Base-by-base conservation (phyloP, 441 rosid species). In the Metrosideros polymorpha region DNA sequence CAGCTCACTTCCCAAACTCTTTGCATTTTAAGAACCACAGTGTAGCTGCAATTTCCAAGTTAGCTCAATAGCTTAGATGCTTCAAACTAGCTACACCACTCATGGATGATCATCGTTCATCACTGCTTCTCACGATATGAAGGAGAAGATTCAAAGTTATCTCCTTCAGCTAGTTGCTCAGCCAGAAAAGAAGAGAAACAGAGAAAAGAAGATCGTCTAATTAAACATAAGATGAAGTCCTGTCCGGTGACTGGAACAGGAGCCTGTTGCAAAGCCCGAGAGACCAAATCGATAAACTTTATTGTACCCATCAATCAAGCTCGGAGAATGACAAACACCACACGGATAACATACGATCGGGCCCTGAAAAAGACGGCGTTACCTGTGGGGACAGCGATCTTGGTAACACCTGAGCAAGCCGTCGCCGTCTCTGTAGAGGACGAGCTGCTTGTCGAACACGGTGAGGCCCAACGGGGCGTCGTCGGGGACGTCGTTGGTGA, bases 371-470 rank as follows among this genome's bases (percentile, higher is more conserved):
- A 39, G 47, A 71, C 47, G 47, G 79, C n/a, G 79, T 25, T 87
- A 97, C 99, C 99, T 95, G 89, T 97, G 99, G 54, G 98, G 94
- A 86, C 99, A 97, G 32, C 99, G 94, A 93, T 97, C 99, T 87
- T 97, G 95, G 84, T 87, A 92, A 86, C 99, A 97, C 2, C 90
- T 90, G 76, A 96, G 89, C 27, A 86, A 91, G 6, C 98, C 99
- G 3, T 91, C 87, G 6, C 97, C 99, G 87, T 97, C 99, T 88
- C 88, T 94, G 56, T 91, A 97, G 93, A 97, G 88, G 56, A 96
- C 99, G 6, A 96, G 87, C 90, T 95, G 98, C 85, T 90, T 93
- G 88, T 96, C 98, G 86, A 90, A 97, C 51, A 97, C 98, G 66
- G 94, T 93, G 83, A 97, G 98, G 0, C 99, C 99, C 24, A 97